Evolutionary conservation across 164 flowering plant species (phyloP), one percentile per base, ranked within the genome.

Genomic region (Houttuynia cordata): DNA sequence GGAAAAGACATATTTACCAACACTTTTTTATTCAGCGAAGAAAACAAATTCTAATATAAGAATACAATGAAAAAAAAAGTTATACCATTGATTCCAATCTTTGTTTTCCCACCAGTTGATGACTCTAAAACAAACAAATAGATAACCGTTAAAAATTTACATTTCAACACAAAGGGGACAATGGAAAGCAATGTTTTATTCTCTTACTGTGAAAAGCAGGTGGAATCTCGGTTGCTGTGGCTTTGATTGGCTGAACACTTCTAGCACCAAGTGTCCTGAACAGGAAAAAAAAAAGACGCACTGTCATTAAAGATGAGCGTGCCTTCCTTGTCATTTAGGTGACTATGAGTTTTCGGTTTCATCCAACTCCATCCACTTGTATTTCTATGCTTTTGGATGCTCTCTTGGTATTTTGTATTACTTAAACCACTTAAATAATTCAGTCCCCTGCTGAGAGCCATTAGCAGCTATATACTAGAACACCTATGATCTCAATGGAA

Each of bases 51-150:
- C 8, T 8, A 9, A 41, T 41, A 9, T 41, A 13, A 41, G 8
- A 9, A 41, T 8, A 9, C 8, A 41, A 41, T 8, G 8, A 8
- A 41, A 13, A n/a, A 40, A 30, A 55, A 49, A 55, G 17, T 10
- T 60, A n/a, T 37, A 88, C 97, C 98, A 70, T 92, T 88, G 71
- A 92, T 92, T 65, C 98, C 98, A 74, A 92, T 60, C 81, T 72
- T 89, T 56, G 83, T 84, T 74, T 76, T 83, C 61, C 83, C 84
- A 34, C 83, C 63, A 62, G 72, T 75, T 49, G 72, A 47, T 18
- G 88, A 78, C 58, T 71, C 98, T 92, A 73, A n/a, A 51, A 18
- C 61, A 56, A 47, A 52, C 25, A 53, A 21, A 19, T 9, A 42
- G 1, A 25, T 34, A 24, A 56, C 18, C 1, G 21, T 24, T 30